Evolutionary conservation across 768 basidiomycete species (phyloP), one percentile per base, ranked within the genome.

Genomic region (Exsudoporus frostii): DNA sequence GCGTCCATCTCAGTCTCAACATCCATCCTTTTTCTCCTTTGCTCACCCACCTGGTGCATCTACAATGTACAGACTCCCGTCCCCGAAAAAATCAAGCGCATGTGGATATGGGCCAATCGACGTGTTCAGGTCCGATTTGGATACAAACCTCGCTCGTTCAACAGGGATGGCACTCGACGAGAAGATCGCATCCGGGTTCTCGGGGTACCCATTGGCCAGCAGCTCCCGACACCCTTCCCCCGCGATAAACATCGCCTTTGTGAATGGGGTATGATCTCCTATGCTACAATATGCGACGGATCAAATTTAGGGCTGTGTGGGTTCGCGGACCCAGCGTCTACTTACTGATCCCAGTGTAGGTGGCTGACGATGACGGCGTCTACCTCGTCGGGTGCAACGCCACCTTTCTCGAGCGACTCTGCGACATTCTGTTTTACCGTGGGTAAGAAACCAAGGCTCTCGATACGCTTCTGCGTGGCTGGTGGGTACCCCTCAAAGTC

Each of bases 51-150:
- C 83, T 1, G 82, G 74, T 2, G 82, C 75, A 57, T 85, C 79
- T 53, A 85, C 61, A 55, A 85, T 72, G 58, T 80, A 84, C 33
- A 83, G 61, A 57, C 78, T 80, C 7, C 83, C 83, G 55, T 86
- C 83, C 19, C 74, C 74, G 57, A 77, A 83, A 59, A 74, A 77
- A 66, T 85, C 81, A 19, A 77, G 59, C 5, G 79, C 77, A 40
- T 55, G 61, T 25, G 79, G 77, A 62, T 81, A 82, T 2, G 79
- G 79, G 0, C 79, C 81, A 38, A 83, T 62, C 27, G 78, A 67
- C 29, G 61, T 62, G 40, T 38, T 52, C 66, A 75, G 72, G 1
- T 70, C 72, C 5, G 58, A 52, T 32, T 63, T 52, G 22, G 60
- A 54, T n/a, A 80, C 55, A 58, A 74, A 80, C 15, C 51, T 54